These are phyloP conservation scores for Suhomyces prunicola DNA, from an alignment of 805 yeast species.

Conservation along the genomic window DNA sequence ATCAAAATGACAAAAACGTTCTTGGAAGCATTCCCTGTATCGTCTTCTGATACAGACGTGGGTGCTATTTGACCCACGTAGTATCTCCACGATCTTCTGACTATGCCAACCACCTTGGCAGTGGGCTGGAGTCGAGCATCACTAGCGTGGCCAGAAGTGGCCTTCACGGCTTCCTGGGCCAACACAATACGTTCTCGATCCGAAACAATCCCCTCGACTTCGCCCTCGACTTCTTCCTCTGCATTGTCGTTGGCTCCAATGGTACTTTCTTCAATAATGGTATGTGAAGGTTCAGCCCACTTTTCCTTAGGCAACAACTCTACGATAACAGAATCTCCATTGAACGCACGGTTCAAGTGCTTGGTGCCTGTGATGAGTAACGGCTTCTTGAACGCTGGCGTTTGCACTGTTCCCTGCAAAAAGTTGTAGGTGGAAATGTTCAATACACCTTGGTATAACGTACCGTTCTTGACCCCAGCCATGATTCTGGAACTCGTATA, in stretches of 20 bases:
- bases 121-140: conserved; percentile 77
- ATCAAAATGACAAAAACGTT: conserved; percentile 81
- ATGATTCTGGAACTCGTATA: conserved; percentile 76
- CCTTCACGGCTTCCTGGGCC: conserved; percentile 71
- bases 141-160: conserved; percentile 38
- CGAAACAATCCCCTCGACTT: conserved; percentile 40
- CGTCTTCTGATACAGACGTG: conserved; percentile 57
- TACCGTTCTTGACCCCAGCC: conserved; percentile 88
- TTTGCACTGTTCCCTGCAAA: conserved; percentile 78
- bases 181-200: conserved; percentile 70
- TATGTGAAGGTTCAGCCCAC: conserved; percentile 85
- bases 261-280: conserved; percentile 72
- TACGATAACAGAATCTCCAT: conserved; percentile 87
- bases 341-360: conserved; percentile 84
- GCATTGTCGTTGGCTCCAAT: conserved; percentile 60
- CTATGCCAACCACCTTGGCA: conserved; percentile 83
- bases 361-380: conserved; percentile 78
- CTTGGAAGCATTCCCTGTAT: conserved; percentile 61
- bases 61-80: conserved; percentile 93
- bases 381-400: conserved; percentile 75
- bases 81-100: conserved; percentile 90
- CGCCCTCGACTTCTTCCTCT: conserved; percentile 33
- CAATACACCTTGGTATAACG: conserved; percentile 80
- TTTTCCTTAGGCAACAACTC: conserved; percentile 80
- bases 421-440: conserved; percentile 82